These are phyloP conservation scores for Podaxis sp. DNA, from an alignment of 768 basidiomycete genomes.

Conservation along the genomic window DNA sequence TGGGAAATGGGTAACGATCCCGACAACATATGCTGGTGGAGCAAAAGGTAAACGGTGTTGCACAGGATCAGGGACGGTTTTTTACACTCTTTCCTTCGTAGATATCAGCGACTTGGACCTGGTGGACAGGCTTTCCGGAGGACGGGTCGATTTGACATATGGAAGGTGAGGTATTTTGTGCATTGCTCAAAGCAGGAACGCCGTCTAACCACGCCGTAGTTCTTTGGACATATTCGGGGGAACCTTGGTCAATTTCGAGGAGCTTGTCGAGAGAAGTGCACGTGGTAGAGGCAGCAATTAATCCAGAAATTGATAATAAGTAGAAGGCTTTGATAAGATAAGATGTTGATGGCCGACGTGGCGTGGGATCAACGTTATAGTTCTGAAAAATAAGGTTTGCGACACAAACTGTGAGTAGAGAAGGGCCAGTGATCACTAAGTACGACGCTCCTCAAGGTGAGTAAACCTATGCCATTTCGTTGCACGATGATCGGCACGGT, in stretches of 20 bases:
- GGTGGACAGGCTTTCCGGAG: slow-evolving; percentile 76
- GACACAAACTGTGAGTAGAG: slow-evolving; percentile 29
- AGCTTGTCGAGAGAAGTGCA: slow-evolving; percentile 39
- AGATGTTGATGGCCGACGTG: slow-evolving; percentile 20
- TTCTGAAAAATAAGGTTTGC: slow-evolving; percentile 44
- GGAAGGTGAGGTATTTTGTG: slow-evolving; percentile 55
- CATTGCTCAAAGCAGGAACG: background rate
- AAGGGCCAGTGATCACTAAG: slow-evolving; percentile 32
- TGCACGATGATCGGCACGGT: slow-evolving; percentile 2
- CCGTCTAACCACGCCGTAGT: slow-evolving; percentile 19
- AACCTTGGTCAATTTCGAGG: slow-evolving; percentile 56
- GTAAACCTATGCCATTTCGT: slow-evolving; percentile 23
- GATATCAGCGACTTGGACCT: slow-evolving; percentile 79
- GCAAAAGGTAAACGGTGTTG: slow-evolving; percentile 65
- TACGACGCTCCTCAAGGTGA: slow-evolving; percentile 46
- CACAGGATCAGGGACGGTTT: background rate
- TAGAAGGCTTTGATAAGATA: slow-evolving; percentile 23
- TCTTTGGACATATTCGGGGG: slow-evolving; percentile 75
- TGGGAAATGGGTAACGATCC: slow-evolving; percentile 88
- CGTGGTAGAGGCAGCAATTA: background rate
- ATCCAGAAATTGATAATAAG: background rate
- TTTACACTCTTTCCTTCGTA: slow-evolving; percentile 24
- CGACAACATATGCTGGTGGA: slow-evolving; percentile 96
- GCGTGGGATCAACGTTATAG: slow-evolving; percentile 42
- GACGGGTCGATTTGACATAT: slow-evolving; percentile 85